A percentile compares a stretch with the other conserved stretches of the same genome.
phyloP scores from a whole-genome alignment of 1,284 basidiomycete genomes.

The Puccinia coronata region DNA sequence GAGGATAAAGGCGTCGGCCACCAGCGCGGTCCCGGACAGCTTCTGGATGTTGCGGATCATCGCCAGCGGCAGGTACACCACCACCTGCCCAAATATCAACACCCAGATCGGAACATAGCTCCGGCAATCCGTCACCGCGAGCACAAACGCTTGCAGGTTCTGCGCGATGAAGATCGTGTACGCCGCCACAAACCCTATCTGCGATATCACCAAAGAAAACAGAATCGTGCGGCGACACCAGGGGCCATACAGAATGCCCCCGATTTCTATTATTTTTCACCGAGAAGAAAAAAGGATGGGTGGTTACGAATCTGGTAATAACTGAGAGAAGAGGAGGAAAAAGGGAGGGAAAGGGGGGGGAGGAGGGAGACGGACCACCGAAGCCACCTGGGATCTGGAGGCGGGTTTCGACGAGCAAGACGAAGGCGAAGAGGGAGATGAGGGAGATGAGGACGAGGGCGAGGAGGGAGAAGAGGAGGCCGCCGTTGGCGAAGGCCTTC shows the following conservation, averaged over 20 bases:
- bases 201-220: slow-evolving; percentile 81
- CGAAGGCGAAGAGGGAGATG: slow-evolving; percentile 90
- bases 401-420: slow-evolving; percentile 85
- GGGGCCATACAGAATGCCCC: slow-evolving; percentile 84
- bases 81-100: slow-evolving; percentile 79
- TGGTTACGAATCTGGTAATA: not conserved
- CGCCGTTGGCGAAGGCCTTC: slow-evolving; percentile 96
- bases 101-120: slow-evolving; percentile 71
- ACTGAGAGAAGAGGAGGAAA: not conserved
- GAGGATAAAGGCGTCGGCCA: slow-evolving; percentile 94
- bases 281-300: not conserved
- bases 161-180: slow-evolving; percentile 82
- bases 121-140: slow-evolving; percentile 78
- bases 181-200: slow-evolving; percentile 67
- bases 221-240: slow-evolving; percentile 91
- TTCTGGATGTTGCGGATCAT: slow-evolving; percentile 88
- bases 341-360: too few relatives aligned
- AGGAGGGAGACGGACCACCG: slow-evolving; percentile 78
- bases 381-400: slow-evolving; percentile 88
- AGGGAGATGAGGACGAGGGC: slow-evolving; percentile 78
- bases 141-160: slow-evolving; percentile 79
- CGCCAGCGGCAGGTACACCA: slow-evolving; percentile 82
- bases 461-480: slow-evolving; percentile 82
- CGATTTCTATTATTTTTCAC: slow-evolving; percentile 70
- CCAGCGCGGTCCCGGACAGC: slow-evolving; percentile 83